Evolutionary conservation across 441 rosid species (phyloP).

Genomic region (Erodium texanum): DNA sequence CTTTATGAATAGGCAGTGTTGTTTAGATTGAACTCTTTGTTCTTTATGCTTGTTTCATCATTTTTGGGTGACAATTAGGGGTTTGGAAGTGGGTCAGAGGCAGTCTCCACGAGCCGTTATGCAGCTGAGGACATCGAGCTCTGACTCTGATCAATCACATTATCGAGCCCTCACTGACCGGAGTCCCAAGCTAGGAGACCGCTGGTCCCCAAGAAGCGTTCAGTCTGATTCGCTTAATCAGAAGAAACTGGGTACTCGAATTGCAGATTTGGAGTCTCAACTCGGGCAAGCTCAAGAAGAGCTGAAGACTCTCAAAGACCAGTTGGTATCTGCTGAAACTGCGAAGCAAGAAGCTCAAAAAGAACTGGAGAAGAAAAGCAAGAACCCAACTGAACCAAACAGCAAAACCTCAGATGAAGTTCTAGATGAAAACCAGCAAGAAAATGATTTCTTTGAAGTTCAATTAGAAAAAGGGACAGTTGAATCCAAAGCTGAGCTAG

Average conservation of each 20-base stretch:
- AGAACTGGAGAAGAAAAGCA: slow-evolving; percentile 44
- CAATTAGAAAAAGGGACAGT: too few species aligned
- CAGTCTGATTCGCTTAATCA: slow-evolving; percentile 48
- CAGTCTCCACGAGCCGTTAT: slow-evolving; percentile 56
- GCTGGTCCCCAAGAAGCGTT: slow-evolving; percentile 63
- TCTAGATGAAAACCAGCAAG: too few species aligned
- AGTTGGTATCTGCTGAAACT: slow-evolving; percentile 73
- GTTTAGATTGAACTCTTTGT: background rate
- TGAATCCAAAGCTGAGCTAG: slow-evolving; percentile 17
- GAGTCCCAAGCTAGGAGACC: slow-evolving; percentile 62
- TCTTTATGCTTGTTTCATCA: background rate
- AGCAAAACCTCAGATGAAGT: too few species aligned
- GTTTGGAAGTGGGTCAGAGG: slow-evolving; percentile 63
- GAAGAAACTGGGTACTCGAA: slow-evolving; percentile 78
- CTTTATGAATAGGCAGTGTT: background rate
- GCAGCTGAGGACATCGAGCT: slow-evolving; percentile 47
- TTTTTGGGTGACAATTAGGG: slow-evolving; percentile 29
- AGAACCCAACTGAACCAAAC: slow-evolving; percentile 28
- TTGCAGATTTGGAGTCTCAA: slow-evolving; percentile 80
- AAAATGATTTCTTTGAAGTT: too few species aligned
- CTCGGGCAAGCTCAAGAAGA: slow-evolving; percentile 84
- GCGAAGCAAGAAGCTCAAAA: slow-evolving; percentile 67
- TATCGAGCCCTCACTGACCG: slow-evolving; percentile 47
- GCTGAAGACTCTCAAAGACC: slow-evolving; percentile 64
- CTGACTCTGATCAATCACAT: slow-evolving; percentile 46